Conservation (phyloP, 176 grass and related monocot species). For the Musa itinerans region DNA sequence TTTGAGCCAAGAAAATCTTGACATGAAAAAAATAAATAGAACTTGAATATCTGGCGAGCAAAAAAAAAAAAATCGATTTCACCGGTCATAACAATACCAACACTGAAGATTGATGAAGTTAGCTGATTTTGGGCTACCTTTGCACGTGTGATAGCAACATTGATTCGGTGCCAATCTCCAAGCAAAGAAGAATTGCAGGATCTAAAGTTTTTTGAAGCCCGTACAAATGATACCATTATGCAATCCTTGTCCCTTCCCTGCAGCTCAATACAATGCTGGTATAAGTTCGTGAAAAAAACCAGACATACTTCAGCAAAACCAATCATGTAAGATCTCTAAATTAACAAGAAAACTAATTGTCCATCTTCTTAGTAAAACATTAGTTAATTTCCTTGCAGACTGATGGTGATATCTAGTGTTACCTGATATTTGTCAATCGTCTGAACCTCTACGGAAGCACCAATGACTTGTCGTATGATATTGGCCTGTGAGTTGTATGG, state of each 20-base stretch:
- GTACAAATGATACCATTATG: slow-evolving; percentile 85
- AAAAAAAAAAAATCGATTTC: too few relatives aligned
- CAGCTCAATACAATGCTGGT: neutral
- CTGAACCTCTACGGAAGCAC: slow-evolving; percentile 77
- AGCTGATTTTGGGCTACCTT: slow-evolving; percentile 39
- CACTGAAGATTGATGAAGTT: neutral
- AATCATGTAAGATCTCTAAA: too few relatives aligned
- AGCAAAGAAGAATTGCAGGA: slow-evolving; percentile 70
- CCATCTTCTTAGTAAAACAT: too few relatives aligned
- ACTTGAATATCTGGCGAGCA: too few relatives aligned
- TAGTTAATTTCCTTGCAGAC: neutral
- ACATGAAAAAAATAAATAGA: too few relatives aligned
- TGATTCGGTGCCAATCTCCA: slow-evolving; percentile 93
- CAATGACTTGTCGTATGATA: slow-evolving; percentile 60
- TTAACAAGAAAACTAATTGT: too few relatives aligned
- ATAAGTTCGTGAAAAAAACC: neutral
- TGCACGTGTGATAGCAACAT: slow-evolving; percentile 80
- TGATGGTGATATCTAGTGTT: neutral
- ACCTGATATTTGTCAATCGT: slow-evolving; percentile 99
- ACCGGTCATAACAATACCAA: too few relatives aligned
- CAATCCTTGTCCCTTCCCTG: slow-evolving; percentile 98
- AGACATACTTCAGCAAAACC: neutral
- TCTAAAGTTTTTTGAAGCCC: slow-evolving; percentile 42
- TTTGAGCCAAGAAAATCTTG: too few relatives aligned
- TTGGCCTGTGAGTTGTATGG: slow-evolving; percentile 90